Evolutionary conservation across 2,329 filamentous ascomycete genomes (phyloP), one percentile per base, ranked within the genome.

Genomic region (Monilinia polystroma): DNA sequence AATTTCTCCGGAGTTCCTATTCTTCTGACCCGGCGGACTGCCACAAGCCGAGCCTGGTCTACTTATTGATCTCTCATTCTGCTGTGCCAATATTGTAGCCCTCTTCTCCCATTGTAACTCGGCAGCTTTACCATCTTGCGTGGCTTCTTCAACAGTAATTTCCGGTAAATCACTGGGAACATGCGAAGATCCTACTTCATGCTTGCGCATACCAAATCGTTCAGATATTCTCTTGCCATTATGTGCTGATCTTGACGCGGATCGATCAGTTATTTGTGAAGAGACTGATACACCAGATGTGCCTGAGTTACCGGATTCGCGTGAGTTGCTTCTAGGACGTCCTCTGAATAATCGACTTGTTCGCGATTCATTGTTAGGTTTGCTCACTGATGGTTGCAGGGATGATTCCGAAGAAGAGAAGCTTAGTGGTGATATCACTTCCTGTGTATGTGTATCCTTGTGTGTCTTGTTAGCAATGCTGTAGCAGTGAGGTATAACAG

Each of bases 61-160:
- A 68, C 78, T 77, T 62, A 72, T 72, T 35, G 71, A 70, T 63
- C 68, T 68, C 67, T 84, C 82, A 72, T 84, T 87, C 72, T 84
- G 83, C 72, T 85, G 85, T 43, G 92, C 94, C 71, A 98, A 81
- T 68, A 96, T 86, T n/a, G 93, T 97, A 38, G 95, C 95, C 68
- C 94, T 85, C 80, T 91, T 89, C 83, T 98, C 95, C 95, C 95
- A 99, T 79, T 90, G 85, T 68, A 87, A 86, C 81, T 96, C 90
- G 68, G 77, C 75, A 56, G 79, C 79, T 67, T 72, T 76, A 63
- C 81, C 80, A 66, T 80, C 76, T 70, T 80, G 77, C 73, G 81
- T 79, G 70, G 79, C 76, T 43, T 51, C 45, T 41, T 66, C 64
- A 20, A 62, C 56, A 59, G 83, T 80, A 67, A 97, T 92, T 69